Base-by-base conservation (phyloP, 1,284 basidiomycete species). In the Takashimella koratensis region DNA sequence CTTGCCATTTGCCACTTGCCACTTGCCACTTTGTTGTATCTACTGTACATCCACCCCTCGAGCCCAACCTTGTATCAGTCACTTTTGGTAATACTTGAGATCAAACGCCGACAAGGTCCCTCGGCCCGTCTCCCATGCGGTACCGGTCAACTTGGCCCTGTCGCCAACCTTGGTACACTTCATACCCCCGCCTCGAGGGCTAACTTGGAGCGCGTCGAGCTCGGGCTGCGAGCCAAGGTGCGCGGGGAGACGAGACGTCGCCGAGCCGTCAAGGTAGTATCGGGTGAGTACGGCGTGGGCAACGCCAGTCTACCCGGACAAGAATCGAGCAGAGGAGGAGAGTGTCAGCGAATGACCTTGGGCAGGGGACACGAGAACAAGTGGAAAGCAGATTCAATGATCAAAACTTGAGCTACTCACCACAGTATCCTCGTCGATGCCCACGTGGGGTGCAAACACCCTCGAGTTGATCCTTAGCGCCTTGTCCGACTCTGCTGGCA, bases 351-450 rank as follows among this genome's bases (percentile, higher is more conserved):
- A 20, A 19, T 19, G 24, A 19, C 11, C 13, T 41, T 3, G 27
- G n/a, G 40, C 16, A 27, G 25, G 11, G 20, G 19, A 19, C 13
- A n/a, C 21, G 24, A 41, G 42, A 45, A 53, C 30, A 3, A 52
- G 40, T 21, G 36, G 25, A 16, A 16, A 36, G 22, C 22, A 25
- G 13, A 12, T 20, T 13, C 16, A n/a, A n/a, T n/a, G n/a, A n/a
- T n/a, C n/a, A n/a, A 13, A 11, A 16, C 2, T 41, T 4, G 10
- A 39, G 22, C 13, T 30, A 67, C 68, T 61, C 45, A 72, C 70
- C 11, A 73, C 69, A 19, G 68, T 65, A 56, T 73, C 71, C 47
- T 73, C 71, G 27, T 66, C 63, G 36, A 71, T 54, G 2, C 64
- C 68, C 11, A 67, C 27, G 4, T 58, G 63, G 3, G 65, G 63